Conservation (phyloP, 1,284 basidiomycete species). For the Marasmius fiardii region DNA sequence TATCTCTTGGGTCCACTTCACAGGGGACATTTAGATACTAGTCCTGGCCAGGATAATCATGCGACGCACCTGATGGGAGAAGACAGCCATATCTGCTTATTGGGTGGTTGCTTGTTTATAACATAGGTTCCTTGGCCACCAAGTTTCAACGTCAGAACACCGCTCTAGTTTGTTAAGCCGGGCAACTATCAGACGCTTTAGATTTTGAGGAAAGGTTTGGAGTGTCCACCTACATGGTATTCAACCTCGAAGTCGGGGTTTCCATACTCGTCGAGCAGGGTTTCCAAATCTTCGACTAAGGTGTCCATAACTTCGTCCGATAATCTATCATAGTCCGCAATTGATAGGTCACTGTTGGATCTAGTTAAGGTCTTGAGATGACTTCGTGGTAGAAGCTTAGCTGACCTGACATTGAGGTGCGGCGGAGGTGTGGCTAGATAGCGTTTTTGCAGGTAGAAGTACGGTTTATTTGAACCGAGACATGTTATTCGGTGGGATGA, state of each 20-base stretch:
- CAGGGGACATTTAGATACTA: not conserved
- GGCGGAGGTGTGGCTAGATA: slow-evolving; percentile 44
- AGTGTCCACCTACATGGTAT: slow-evolving; percentile 72
- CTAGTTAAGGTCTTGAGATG: not conserved
- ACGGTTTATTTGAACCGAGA: slow-evolving; percentile 1
- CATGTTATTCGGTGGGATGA: not conserved
- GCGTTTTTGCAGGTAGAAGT: slow-evolving; percentile 22
- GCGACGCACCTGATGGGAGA: slow-evolving; percentile 75
- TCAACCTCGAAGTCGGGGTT: slow-evolving; percentile 82
- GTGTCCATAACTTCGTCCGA: slow-evolving; percentile 84
- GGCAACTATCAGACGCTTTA: not conserved
- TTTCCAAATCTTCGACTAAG: slow-evolving; percentile 79
- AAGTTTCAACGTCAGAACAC: slow-evolving; percentile 86
- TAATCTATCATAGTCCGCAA: slow-evolving; percentile 71
- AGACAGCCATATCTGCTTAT: slow-evolving; percentile 98
- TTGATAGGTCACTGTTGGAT: slow-evolving; percentile 49
- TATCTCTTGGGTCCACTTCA: slow-evolving; percentile 86
- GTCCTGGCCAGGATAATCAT: not conserved
- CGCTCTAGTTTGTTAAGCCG: slow-evolving; percentile 43
- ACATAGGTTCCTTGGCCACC: slow-evolving; percentile 93
- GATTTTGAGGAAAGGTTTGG: slow-evolving; percentile 1
- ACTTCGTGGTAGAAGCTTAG: slow-evolving; percentile 1
- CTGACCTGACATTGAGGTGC: slow-evolving; percentile 45
- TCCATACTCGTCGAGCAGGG: slow-evolving; percentile 61
- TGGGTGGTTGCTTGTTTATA: slow-evolving; percentile 99